Evolutionary conservation across 2,329 filamentous ascomycete genomes (phyloP).

Genomic region (Alternaria atra): DNA sequence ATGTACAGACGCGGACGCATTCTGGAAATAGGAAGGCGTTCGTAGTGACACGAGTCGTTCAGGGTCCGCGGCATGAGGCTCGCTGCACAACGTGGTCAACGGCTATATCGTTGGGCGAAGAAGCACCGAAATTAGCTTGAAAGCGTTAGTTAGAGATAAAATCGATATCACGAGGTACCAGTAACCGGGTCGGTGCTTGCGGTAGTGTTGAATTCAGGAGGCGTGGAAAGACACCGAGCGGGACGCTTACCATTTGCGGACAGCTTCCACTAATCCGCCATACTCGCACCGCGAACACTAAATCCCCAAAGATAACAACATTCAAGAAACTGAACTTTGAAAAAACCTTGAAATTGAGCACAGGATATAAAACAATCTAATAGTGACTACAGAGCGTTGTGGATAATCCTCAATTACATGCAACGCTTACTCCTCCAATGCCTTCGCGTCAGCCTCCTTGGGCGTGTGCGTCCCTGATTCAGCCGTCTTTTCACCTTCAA

Average conservation of each 20-base stretch:
- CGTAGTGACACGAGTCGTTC: neutral
- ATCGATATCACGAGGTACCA: neutral
- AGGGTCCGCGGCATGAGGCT: neutral
- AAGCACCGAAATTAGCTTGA: neutral
- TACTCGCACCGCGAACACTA: neutral
- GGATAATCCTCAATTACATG: neutral
- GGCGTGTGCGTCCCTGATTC: conserved; percentile 31
- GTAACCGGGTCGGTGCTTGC: conserved; percentile 8
- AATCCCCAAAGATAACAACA: neutral
- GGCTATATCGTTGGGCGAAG: conserved; percentile 2
- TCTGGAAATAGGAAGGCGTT: conserved; percentile 27
- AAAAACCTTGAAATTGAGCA: neutral
- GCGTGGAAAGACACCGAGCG: neutral
- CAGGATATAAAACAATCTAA: neutral
- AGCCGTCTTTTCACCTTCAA: conserved; percentile 28
- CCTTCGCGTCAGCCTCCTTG: conserved; percentile 28
- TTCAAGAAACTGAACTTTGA: neutral
- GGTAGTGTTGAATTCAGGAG: neutral
- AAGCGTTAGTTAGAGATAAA: neutral
- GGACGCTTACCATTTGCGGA: conserved; percentile 6
- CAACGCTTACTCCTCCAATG: conserved; percentile 15
- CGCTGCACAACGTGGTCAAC: conserved; percentile 1
- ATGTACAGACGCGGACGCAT: neutral
- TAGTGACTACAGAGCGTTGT: neutral
- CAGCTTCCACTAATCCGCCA: neutral